Conservation (phyloP, 1,284 basidiomycete species). For the Trametes pubescens region DNA sequence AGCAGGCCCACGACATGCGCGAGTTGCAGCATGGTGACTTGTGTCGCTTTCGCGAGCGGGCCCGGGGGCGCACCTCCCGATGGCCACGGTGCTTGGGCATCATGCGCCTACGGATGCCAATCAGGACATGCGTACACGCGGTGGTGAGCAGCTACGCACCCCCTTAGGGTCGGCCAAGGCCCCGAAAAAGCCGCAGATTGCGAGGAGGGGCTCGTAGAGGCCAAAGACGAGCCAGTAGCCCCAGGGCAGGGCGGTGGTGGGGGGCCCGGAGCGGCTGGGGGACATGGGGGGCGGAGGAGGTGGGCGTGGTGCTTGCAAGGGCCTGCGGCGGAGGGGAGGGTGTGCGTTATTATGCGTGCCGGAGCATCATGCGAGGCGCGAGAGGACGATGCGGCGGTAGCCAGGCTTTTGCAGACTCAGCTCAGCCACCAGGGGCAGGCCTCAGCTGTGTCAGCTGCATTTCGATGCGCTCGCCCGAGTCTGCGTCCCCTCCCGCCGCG, state of each 20-base stretch:
- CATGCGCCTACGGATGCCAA: constrained; percentile 60
- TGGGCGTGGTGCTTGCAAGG: constrained; percentile 8
- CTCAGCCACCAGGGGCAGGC: constrained; percentile 19
- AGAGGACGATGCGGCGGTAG: constrained; percentile 20
- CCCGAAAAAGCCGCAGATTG: constrained; percentile 69
- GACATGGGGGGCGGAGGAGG: constrained; percentile 23
- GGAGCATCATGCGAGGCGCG: constrained; percentile 12
- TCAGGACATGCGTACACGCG: background rate
- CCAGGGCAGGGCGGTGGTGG: constrained; percentile 68
- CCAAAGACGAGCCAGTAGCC: constrained; percentile 78
- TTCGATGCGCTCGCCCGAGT: constrained; percentile 6
- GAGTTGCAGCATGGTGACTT: constrained; percentile 73
- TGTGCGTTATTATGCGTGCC: background rate
- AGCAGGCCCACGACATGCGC: constrained; percentile 78
- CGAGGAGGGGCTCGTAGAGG: constrained; percentile 74
- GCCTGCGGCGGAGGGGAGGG: constrained; percentile 2
- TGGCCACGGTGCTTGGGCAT: constrained; percentile 78
- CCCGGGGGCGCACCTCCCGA: constrained; percentile 52
- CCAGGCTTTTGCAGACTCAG: constrained; percentile 6
- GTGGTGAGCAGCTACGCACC: constrained; percentile 46
- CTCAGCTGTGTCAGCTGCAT: constrained; percentile 21
- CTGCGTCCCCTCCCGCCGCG: background rate
- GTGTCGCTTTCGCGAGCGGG: constrained; percentile 64
- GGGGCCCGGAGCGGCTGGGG: constrained; percentile 28
- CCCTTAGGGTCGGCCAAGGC: constrained; percentile 71